Percentiles rank a stretch among this genome's conserved stretches.
Conservation (phyloP, 345 rosid species). For the Diplotaxis tenuifolia region DNA sequence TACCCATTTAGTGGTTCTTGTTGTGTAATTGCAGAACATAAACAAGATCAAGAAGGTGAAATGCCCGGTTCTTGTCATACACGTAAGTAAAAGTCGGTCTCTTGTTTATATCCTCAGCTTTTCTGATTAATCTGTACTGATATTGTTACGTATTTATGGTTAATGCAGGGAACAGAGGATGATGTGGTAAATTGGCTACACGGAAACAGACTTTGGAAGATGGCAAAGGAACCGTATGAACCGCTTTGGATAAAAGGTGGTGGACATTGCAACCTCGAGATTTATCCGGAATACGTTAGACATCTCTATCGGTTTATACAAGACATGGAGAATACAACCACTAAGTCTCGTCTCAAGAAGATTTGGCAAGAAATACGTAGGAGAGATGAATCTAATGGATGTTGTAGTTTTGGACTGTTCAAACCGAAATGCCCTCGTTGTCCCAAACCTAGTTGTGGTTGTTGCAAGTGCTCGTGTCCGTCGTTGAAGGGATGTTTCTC, state of each 20-base stretch:
- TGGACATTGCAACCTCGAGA: conserved; percentile 96
- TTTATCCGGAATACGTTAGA: conserved; percentile 85
- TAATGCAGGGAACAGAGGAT: conserved; percentile 87
- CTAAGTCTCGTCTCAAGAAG: conserved; percentile 67
- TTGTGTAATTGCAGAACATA: conserved; percentile 58
- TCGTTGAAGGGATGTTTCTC: conserved; percentile 35
- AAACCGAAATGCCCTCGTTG: conserved; percentile 46
- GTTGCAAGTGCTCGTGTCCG: conserved; percentile 39
- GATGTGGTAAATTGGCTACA: conserved; percentile 98
- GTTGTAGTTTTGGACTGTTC: conserved; percentile 53
- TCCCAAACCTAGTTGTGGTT: conserved; percentile 46
- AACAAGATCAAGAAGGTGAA: conserved; percentile 84
- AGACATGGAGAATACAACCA: conserved; percentile 85
- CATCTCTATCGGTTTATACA: conserved; percentile 78
- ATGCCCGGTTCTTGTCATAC: conserved; percentile 92
- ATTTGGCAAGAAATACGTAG: conserved; percentile 54
- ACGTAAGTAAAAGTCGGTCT: conserved; percentile 48
- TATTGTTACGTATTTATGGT: not conserved
- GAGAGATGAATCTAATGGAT: conserved; percentile 44
- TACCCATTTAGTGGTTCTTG: not conserved
- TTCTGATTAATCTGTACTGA: not conserved
- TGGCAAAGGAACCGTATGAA: conserved; percentile 85
- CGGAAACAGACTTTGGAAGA: conserved; percentile 87
- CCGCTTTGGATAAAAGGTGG: conserved; percentile 99
- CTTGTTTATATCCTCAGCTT: not conserved